A percentile compares a stretch with the other conserved stretches of the same genome.
Evolutionary conservation across 495 filamentous ascomycete species (phyloP).

Genomic region (Trichoderma reesei): DNA sequence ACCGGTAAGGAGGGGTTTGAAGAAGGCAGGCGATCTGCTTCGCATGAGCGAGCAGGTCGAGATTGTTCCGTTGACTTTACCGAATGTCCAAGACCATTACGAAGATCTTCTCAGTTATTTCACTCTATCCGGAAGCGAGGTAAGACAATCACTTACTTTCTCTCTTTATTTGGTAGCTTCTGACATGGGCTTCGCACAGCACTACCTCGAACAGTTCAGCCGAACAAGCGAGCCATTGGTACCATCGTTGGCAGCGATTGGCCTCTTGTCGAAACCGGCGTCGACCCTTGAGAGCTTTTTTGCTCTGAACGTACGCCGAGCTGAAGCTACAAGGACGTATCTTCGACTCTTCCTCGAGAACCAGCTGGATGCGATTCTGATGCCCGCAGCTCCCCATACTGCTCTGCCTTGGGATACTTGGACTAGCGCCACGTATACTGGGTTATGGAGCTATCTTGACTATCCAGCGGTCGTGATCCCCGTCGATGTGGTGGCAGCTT

Average conservation of each 20-base stretch:
- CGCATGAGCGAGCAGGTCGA: not conserved
- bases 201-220: not conserved
- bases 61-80: not conserved
- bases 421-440: constrained; percentile 24
- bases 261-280: not conserved
- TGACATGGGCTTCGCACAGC: too few species aligned
- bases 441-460: constrained; percentile 47
- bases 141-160: too few species aligned
- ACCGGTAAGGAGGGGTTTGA: constrained; percentile 18
- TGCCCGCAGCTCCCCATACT: constrained; percentile 27
- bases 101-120: too few species aligned
- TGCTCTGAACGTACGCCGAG: not conserved
- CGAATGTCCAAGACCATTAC: not conserved
- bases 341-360: not conserved
- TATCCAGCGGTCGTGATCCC: constrained; percentile 66
- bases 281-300: not conserved
- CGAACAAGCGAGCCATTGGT: not conserved
- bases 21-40: constrained; percentile 16
- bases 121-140: too few species aligned
- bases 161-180: too few species aligned
- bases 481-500: constrained; percentile 17
- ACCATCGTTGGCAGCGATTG: not conserved
- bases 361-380: constrained; percentile 22
- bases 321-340: not conserved
- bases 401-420: constrained; percentile 22